phyloP scores from a whole-genome alignment of 345 rosid genomes.

The Adansonia digitata region DNA sequence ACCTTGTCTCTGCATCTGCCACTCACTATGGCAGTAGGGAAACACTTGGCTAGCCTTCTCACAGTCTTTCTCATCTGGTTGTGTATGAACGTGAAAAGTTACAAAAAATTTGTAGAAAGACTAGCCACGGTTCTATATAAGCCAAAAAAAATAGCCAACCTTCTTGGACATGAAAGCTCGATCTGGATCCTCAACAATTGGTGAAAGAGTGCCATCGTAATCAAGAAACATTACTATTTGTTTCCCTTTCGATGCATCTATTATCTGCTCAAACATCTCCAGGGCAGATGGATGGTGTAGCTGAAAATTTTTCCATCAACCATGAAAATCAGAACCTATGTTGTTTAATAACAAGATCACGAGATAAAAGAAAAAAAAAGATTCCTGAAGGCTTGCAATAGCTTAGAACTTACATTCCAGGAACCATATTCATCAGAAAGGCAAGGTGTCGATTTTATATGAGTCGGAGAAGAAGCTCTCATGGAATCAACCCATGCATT shows the following conservation, averaged over 20 bases:
- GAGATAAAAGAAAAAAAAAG: not conserved
- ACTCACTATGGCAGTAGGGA: constrained; percentile 89
- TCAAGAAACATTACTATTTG: constrained; percentile 90
- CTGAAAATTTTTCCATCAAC: constrained; percentile 29
- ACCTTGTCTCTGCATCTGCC: constrained; percentile 98
- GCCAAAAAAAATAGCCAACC: constrained; percentile 34
- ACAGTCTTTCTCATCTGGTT: constrained; percentile 88
- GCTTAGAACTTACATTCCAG: constrained; percentile 52
- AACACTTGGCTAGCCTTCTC: constrained; percentile 49
- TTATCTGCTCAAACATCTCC: constrained; percentile 62
- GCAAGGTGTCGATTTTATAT: constrained; percentile 44
- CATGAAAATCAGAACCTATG: not conserved
- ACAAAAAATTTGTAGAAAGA: not conserved
- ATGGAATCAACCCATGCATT: constrained; percentile 83
- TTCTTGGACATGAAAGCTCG: constrained; percentile 86
- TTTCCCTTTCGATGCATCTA: constrained; percentile 64
- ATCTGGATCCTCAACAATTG: constrained; percentile 90
- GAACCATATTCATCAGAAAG: constrained; percentile 36
- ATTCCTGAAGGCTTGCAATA: not conserved
- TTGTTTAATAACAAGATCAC: not conserved
- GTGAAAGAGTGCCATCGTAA: constrained; percentile 95
- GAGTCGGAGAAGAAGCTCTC: constrained; percentile 95
- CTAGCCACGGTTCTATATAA: too few relatives aligned
- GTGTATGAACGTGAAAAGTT: not conserved
- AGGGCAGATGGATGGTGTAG: constrained; percentile 77